Evolutionary conservation across 75 land plant genomes (phyloP).

Genomic region (Larix kaempferi): DNA sequence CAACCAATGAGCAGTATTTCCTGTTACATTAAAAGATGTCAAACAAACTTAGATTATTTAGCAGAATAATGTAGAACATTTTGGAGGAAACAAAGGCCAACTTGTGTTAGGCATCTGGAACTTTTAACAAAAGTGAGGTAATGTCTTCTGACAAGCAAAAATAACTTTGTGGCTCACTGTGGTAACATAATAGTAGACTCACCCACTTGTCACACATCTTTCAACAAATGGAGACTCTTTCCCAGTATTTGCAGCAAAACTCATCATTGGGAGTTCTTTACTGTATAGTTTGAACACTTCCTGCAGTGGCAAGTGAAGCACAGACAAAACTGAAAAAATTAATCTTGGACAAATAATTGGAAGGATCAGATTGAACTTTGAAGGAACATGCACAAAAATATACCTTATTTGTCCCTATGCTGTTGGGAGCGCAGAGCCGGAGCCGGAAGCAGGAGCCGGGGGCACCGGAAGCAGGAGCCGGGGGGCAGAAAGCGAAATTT

Average conservation of each 20-base stretch:
- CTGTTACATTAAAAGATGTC: slow-evolving; percentile 28
- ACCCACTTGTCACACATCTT: slow-evolving; percentile 71
- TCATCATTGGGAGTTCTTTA: slow-evolving; percentile 74
- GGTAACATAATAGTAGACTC: slow-evolving; percentile 3
- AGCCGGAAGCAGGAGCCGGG: too few relatives aligned
- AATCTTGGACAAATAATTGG: background rate
- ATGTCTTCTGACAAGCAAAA: background rate
- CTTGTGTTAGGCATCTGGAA: background rate
- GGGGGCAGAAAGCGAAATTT: too few relatives aligned
- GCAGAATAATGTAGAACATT: background rate
- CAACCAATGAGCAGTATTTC: slow-evolving; percentile 65
- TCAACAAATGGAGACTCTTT: slow-evolving; percentile 70
- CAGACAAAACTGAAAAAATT: background rate
- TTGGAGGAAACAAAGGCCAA: background rate
- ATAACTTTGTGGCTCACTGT: background rate
- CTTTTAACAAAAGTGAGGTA: too few relatives aligned
- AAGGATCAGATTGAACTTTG: background rate
- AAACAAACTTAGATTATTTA: background rate
- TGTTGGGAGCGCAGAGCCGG: too few relatives aligned
- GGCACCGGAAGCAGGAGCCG: too few relatives aligned
- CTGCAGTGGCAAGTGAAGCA: slow-evolving; percentile 23
- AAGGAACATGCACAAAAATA: too few relatives aligned
- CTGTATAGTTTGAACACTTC: slow-evolving; percentile 50
- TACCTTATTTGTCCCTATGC: too few relatives aligned
- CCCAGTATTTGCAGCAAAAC: slow-evolving; percentile 86